Conservation (phyloP, 1,284 basidiomycete species). For the Athelia sp. region DNA sequence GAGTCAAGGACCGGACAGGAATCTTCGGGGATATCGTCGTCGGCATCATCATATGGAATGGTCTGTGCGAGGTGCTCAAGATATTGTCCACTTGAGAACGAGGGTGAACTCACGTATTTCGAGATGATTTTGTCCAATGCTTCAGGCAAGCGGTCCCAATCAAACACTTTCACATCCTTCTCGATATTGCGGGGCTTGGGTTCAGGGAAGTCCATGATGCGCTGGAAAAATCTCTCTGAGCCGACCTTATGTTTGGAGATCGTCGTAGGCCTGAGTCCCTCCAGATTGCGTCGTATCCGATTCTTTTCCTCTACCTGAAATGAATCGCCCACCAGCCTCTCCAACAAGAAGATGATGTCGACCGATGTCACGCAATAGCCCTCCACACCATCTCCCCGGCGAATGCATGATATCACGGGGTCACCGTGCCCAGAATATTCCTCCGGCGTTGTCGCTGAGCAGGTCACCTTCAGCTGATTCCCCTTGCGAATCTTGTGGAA, state of each 20-base stretch:
- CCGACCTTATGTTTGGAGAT: slow-evolving; percentile 83
- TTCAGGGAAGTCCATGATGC: slow-evolving; percentile 92
- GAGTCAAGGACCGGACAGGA: slow-evolving; percentile 6
- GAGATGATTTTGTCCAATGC: slow-evolving; percentile 90
- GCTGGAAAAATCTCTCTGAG: slow-evolving; percentile 84
- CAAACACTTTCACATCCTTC: slow-evolving; percentile 96
- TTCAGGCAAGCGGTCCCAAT: slow-evolving; percentile 79
- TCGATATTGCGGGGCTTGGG: slow-evolving; percentile 96
- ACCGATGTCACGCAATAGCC: slow-evolving; percentile 90
- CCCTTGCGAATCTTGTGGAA: slow-evolving; percentile 62
- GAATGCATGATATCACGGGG: slow-evolving; percentile 86
- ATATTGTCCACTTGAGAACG: no score
- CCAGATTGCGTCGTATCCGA: slow-evolving; percentile 88
- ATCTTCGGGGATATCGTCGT: no score
- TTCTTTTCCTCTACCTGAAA: slow-evolving; percentile 97
- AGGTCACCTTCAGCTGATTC: slow-evolving; percentile 57
- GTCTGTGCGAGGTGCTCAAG: no score
- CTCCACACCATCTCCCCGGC: slow-evolving; percentile 65
- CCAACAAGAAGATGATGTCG: slow-evolving; percentile 90
- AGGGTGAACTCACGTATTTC: slow-evolving; percentile 78
- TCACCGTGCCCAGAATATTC: slow-evolving; percentile 48
- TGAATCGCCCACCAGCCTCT: slow-evolving; percentile 77
- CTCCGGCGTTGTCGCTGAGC: slow-evolving; percentile 54
- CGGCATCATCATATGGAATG: no score
- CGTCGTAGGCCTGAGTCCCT: slow-evolving; percentile 88